Conservation (phyloP, 495 filamentous ascomycete genomes). For the Durotheca rogersii region DNA sequence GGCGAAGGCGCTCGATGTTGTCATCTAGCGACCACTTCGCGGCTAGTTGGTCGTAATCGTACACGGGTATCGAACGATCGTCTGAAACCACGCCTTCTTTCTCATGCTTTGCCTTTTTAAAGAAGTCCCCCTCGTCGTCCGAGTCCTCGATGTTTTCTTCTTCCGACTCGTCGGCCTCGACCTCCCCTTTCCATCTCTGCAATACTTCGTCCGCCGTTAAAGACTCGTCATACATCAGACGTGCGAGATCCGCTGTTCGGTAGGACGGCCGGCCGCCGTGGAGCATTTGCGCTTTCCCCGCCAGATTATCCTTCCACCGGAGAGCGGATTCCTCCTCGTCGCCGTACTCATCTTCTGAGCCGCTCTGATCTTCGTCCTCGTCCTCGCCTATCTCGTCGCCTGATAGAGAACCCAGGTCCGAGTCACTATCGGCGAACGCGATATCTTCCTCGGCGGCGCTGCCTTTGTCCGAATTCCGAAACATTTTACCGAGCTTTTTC, state of each 20-base stretch:
- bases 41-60: conserved; percentile 78
- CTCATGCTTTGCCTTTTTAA: conserved; percentile 62
- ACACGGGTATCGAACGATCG: conserved; percentile 74
- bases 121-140: conserved; percentile 80
- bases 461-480: conserved; percentile 47
- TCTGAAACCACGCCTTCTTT: conserved; percentile 67
- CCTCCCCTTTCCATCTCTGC: conserved; percentile 75
- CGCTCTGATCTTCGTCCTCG: conserved; percentile 52
- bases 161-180: conserved; percentile 52
- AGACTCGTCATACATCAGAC: conserved; percentile 84
- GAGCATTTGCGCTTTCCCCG: conserved; percentile 68
- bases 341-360: conserved; percentile 54
- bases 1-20: conserved; percentile 70
- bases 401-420: conserved; percentile 90
- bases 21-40: conserved; percentile 80
- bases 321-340: conserved; percentile 66
- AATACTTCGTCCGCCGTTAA: conserved; percentile 74
- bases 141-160: conserved; percentile 62
- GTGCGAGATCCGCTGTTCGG: conserved; percentile 75
- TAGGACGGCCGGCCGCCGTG: conserved; percentile 68
- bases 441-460: conserved; percentile 57
- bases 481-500: conserved; percentile 57
- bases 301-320: conserved; percentile 85
- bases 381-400: conserved; percentile 61
- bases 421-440: conserved; percentile 94